phyloP scores from a whole-genome alignment of 768 basidiomycete species.

The Lyophyllum shimeji region DNA sequence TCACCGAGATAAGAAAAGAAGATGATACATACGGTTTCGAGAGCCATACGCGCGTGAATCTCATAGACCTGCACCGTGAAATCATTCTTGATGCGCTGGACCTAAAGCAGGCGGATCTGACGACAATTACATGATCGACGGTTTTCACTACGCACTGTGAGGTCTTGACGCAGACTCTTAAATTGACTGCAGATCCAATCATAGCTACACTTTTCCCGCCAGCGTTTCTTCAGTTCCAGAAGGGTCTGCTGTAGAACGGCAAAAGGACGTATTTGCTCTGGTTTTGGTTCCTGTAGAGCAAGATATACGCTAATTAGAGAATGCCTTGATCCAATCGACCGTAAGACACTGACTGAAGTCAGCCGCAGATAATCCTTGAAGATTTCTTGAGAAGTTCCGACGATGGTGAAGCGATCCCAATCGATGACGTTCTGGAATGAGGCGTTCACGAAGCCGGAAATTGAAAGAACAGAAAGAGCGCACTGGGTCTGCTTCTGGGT shows the following conservation, averaged over 20 bases:
- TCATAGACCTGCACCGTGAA: conserved; percentile 98
- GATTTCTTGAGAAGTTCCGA: conserved; percentile 83
- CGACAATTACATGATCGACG: conserved; percentile 23
- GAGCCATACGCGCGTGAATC: conserved; percentile 95
- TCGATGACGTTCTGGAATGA: conserved; percentile 84
- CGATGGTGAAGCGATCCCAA: conserved; percentile 96
- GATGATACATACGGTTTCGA: conserved; percentile 67
- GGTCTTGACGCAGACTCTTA: conserved; percentile 95
- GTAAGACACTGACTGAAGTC: conserved; percentile 64
- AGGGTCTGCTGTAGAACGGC: conserved; percentile 82
- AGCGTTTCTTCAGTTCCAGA: conserved; percentile 80
- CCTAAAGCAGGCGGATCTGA: conserved; percentile 45
- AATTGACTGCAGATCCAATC: conserved; percentile 97
- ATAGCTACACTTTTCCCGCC: conserved; percentile 77
- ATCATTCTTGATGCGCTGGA: conserved; percentile 98
- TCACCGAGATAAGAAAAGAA: conserved; percentile 1
- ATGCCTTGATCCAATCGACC: not conserved
- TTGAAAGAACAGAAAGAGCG: conserved; percentile 26
- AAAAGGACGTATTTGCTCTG: conserved; percentile 91
- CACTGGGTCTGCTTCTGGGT: conserved; percentile 74
- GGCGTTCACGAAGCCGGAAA: not conserved
- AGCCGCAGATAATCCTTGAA: conserved; percentile 97
- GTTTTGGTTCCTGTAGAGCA: conserved; percentile 78
- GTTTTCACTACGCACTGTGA: conserved; percentile 70
- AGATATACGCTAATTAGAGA: conserved; percentile 5